phyloP scores from a whole-genome alignment of 352 stramenopile genomes.

The Pythium monospermum region DNA sequence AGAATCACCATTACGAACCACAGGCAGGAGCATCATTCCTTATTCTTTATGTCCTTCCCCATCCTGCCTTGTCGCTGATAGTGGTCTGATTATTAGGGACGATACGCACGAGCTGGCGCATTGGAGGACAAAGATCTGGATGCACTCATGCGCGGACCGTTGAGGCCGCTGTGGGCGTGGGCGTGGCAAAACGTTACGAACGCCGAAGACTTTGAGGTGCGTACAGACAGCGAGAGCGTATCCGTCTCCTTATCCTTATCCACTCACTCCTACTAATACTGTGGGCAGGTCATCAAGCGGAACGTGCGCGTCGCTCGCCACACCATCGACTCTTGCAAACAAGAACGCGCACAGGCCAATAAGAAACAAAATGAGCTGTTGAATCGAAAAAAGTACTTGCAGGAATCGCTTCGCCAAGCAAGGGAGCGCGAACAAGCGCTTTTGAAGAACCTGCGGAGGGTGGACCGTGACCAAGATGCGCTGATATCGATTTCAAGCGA shows the following conservation, averaged over 20 bases:
- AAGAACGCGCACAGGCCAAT: constrained; percentile 30
- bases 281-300: constrained; percentile 25
- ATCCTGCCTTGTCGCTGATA: background rate
- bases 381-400: constrained; percentile 15
- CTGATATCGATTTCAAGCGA: background rate
- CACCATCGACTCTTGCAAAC: constrained; percentile 28
- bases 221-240: background rate
- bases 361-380: constrained; percentile 16
- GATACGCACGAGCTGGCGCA: constrained; percentile 21
- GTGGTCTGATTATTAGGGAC: constrained; percentile 21
- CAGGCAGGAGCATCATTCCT: no score
- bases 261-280: no score
- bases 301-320: constrained; percentile 31
- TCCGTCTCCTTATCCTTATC: background rate
- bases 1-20: constrained; percentile 33
- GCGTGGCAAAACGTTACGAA: constrained; percentile 33
- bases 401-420: constrained; percentile 22
- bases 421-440: constrained; percentile 22
- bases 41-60: background rate
- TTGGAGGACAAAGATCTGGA: constrained; percentile 43
- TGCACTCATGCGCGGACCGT: constrained; percentile 28
- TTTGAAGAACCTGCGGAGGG: constrained; percentile 19
- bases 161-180: constrained; percentile 37
- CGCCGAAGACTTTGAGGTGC: constrained; percentile 31
- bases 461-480: constrained; percentile 25